Conservation (phyloP, 352 stramenopile genomes). For the Phytophthora pluvialis region DNA sequence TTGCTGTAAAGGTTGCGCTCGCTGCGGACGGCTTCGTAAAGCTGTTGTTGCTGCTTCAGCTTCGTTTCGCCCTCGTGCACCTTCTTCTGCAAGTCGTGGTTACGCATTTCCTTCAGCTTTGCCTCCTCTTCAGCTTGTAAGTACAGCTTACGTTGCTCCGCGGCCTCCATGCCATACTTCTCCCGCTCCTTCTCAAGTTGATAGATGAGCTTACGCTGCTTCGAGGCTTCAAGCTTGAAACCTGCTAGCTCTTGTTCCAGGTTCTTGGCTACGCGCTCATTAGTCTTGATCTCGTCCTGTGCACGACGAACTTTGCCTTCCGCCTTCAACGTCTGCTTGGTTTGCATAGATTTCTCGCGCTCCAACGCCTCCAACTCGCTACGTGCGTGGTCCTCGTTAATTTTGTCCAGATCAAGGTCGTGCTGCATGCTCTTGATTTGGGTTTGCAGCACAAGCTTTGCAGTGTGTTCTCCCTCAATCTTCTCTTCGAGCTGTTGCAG, state of each 20-base stretch:
- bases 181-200: conserved; percentile 94
- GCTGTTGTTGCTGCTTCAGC: conserved; percentile 97
- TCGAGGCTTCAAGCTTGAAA: conserved; percentile 86
- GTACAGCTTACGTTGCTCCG: conserved; percentile 86
- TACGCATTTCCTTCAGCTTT: conserved; percentile 84
- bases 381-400: conserved; percentile 73
- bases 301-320: conserved; percentile 90
- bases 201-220: conserved; percentile 92
- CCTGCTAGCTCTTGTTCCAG: conserved; percentile 82
- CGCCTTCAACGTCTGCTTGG: conserved; percentile 80
- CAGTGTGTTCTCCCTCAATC: conserved; percentile 90
- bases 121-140: conserved; percentile 83
- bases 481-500: conserved; percentile 91
- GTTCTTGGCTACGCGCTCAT: conserved; percentile 91
- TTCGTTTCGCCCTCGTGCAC: conserved; percentile 92
- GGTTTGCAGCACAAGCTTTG: conserved; percentile 82
- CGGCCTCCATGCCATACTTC: conserved; percentile 90
- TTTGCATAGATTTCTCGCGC: conserved; percentile 85
- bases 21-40: conserved; percentile 94
- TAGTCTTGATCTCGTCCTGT: conserved; percentile 92
- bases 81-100: conserved; percentile 87
- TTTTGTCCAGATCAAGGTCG: conserved; percentile 81
- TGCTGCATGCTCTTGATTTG: conserved; percentile 87
- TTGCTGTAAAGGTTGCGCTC: conserved; percentile 97
- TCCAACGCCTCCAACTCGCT: conserved; percentile 88